Percentiles rank a stretch among this genome's conserved stretches.
Conservation (phyloP, 1,284 basidiomycete genomes). For the Phellopilus nigrolimitatus region DNA sequence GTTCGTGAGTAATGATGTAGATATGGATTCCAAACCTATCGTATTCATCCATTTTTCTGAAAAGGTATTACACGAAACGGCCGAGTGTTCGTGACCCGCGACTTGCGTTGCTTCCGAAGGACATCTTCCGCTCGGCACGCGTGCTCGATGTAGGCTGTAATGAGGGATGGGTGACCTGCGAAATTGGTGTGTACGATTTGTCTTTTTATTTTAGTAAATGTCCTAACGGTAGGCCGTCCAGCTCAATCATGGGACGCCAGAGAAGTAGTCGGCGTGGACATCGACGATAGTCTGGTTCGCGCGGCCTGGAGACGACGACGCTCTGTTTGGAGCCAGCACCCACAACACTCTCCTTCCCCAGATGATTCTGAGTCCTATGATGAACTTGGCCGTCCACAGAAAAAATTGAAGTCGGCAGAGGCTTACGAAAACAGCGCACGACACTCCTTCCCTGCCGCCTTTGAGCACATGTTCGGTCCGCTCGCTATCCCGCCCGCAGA, state of each 20-base stretch:
- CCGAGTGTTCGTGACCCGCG: constrained; percentile 54
- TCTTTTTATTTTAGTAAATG: background rate
- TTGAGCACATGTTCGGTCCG: constrained; percentile 67
- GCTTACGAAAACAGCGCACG: background rate
- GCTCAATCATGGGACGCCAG: constrained; percentile 58
- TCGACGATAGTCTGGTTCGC: constrained; percentile 66
- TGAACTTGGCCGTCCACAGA: constrained; percentile 14
- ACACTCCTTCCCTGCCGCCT: constrained; percentile 68
- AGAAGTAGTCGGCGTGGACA: constrained; percentile 75
- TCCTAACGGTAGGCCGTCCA: constrained; percentile 26
- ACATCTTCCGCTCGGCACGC: constrained; percentile 47
- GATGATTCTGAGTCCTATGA: constrained; percentile 30
- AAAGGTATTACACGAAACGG: constrained; percentile 75
- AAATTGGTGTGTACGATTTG: constrained; percentile 56
- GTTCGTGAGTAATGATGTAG: constrained; percentile 36
- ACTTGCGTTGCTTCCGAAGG: constrained; percentile 49
- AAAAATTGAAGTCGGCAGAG: constrained; percentile 27
- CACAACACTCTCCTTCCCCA: background rate
- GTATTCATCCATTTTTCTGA: too few species aligned
- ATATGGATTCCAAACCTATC: too few species aligned
- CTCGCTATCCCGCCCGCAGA: constrained; percentile 55
- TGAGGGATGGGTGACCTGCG: constrained; percentile 76
- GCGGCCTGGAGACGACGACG: constrained; percentile 67
- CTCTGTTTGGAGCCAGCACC: constrained; percentile 62
- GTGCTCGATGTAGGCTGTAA: constrained; percentile 83